phyloP scores from a whole-genome alignment of 192 early-diverging fungal species.

The Coemansia biformis region DNA sequence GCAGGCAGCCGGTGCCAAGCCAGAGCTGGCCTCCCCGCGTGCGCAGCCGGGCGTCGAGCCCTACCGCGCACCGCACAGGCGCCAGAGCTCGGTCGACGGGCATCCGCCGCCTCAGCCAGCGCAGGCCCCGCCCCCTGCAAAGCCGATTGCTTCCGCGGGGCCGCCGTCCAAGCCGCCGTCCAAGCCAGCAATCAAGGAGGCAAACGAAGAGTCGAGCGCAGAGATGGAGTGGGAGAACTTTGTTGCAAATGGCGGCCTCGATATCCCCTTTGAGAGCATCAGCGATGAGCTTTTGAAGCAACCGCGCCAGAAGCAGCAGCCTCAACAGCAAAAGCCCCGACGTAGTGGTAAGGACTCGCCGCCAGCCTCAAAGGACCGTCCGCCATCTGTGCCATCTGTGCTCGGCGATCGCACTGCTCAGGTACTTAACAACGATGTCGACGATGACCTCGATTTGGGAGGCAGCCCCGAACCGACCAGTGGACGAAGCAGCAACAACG shows the following conservation, averaged over 20 bases:
- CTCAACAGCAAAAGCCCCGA: not conserved
- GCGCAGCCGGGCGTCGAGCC: slow-evolving; percentile 12
- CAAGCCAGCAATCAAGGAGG: slow-evolving; percentile 1
- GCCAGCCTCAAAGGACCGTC: too few species aligned
- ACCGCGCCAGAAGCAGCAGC: slow-evolving; percentile 4
- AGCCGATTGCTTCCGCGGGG: not conserved
- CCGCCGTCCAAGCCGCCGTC: too few species aligned
- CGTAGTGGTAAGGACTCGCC: not conserved
- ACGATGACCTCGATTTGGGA: slow-evolving; percentile 25
- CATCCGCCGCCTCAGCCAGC: slow-evolving; percentile 1
- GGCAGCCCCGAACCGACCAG: not conserved
- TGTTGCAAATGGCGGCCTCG: slow-evolving; percentile 48
- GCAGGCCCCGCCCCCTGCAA: not conserved
- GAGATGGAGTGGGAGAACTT: slow-evolving; percentile 50
- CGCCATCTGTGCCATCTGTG: too few species aligned
- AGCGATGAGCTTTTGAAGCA: slow-evolving; percentile 44
- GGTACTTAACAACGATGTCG: slow-evolving; percentile 15
- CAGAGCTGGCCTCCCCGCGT: slow-evolving; percentile 13
- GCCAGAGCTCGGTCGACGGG: slow-evolving; percentile 28
- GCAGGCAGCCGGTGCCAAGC: too few species aligned
- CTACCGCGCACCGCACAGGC: slow-evolving; percentile 41
- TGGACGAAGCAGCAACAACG: too few species aligned
- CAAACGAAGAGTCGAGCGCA: slow-evolving; percentile 18
- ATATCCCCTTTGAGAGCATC: slow-evolving; percentile 43
- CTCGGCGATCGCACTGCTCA: slow-evolving; percentile 7